Base-by-base conservation (phyloP, 768 basidiomycete genomes). In the Kockovaella imperatae region DNA sequence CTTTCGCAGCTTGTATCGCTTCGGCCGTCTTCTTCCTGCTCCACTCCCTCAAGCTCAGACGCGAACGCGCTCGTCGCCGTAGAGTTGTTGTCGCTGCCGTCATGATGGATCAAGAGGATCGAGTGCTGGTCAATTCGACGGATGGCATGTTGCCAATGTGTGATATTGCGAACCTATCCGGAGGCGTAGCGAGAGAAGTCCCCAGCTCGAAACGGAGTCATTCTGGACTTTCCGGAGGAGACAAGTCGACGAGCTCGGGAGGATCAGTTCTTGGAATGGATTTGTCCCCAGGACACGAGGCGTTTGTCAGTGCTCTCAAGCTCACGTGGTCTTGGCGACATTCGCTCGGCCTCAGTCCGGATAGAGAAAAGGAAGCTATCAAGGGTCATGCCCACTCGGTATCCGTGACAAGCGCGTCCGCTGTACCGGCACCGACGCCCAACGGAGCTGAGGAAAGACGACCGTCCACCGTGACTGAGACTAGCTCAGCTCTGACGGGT, bases 121-220 rank as follows among this genome's bases (percentile, higher is more conserved):
- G 69, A 15, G 49, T 73, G 3, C 58, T 73, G 29, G 72, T 71
- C 52, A 61, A 64, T 21, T 67, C 65, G 1, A 59, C 60, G 2
- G 72, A 73, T 36, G 72, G 72, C 2, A 53, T 69, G 25, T 46
- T 70, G 31, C 72, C 72, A 7, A 67, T 71, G 62, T 62, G 60
- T 47, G 68, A 71, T 40, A 70, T 73, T 44, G 60, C 60, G 11
- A 54, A 54, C 11, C 47, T 67, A 4, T 49, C 56, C 2, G 52
- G 56, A 3, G 47, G 42, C 7, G 20, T 44, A 2, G 42, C 39
- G 24, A 41, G 42, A 36, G n/a, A n/a, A n/a, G n/a, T n/a, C n/a
- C n/a, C n/a, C n/a, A n/a, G n/a, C n/a, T 54, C 53, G 25, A n/a
- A 40, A 41, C 26, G 30, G 14, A 14, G 42, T 4, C 7, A n/a